Base-by-base conservation (phyloP, 78 protist genomes). In the Tieghemostelium lacteum region DNA sequence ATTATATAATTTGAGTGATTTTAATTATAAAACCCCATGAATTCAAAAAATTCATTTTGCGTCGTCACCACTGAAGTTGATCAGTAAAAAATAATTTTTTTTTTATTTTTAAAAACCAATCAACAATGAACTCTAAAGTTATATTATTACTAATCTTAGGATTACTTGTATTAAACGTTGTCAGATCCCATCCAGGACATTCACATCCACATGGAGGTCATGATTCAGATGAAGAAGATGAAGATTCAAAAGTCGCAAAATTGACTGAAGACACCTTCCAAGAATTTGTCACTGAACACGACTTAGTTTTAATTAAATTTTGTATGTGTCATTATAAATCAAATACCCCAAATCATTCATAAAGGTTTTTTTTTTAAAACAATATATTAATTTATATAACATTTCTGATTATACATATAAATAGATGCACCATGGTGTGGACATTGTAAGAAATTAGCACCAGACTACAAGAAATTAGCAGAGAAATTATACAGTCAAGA, bases 401-500 rank as follows among this genome's bases (percentile, higher is more conserved):
- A n/a, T n/a, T n/a, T n/a, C n/a, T n/a, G n/a, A 62, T n/a, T n/a
- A n/a, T n/a, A n/a, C n/a, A n/a, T n/a, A n/a, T n/a, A n/a, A n/a
- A n/a, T n/a, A n/a, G n/a, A n/a, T 45, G 34, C 92, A n/a, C 92
- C 94, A 28, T 86, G 94, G 95, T 88, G 94, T 55, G 98, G 98
- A 63, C 98, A 96, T 73, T 96, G 98, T 89, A 96, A 96, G 93
- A 74, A 36, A 37, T 87, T 96, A 52, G 87, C 72, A 31, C 97
- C 97, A 83, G 86, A 72, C 80, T 94, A 61, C 63, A 92, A 87
- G 7, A 52, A 73, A 36, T 96, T 93, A 10, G 95, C 92, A 58
- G 54, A 57, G 14, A 54, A 12, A 19, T 57, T 91, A 17, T 20
- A 63, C 26, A 8, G 40, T 49, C 67, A 75, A 60, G 24, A 26